Conservation (phyloP, 2,329 filamentous ascomycete genomes). For the Emericellopsis cladophorae region DNA sequence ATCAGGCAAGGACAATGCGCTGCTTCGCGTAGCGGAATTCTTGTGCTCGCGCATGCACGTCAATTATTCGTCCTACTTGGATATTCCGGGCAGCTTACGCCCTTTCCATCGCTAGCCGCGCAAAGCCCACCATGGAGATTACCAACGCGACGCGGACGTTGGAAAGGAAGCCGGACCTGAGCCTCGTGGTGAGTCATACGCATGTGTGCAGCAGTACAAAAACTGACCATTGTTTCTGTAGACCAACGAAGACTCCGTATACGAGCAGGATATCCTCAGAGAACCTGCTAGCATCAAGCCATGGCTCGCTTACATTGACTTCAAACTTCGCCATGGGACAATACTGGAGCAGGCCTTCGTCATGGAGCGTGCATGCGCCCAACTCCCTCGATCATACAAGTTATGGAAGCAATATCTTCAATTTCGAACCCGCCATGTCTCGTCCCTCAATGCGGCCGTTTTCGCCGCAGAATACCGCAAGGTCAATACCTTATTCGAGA, state of each 20-base stretch:
- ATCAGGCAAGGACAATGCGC: constrained; percentile 1
- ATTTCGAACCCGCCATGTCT: constrained; percentile 70
- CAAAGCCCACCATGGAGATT: background rate
- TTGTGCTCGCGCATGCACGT: background rate
- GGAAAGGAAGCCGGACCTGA: constrained; percentile 1
- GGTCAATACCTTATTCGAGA: constrained; percentile 89
- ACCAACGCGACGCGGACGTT: background rate
- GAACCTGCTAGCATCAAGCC: constrained; percentile 79
- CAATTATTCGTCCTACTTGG: too few relatives aligned
- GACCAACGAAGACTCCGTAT: constrained; percentile 81
- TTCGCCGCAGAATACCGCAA: constrained; percentile 77
- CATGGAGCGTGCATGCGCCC: constrained; percentile 81
- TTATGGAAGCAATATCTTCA: constrained; percentile 96
- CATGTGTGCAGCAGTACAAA: too few relatives aligned
- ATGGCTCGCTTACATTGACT: constrained; percentile 88
- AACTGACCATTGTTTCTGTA: constrained; percentile 16
- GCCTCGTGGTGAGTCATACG: constrained; percentile 1
- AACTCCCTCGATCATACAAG: constrained; percentile 92
- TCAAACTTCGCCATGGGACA: constrained; percentile 78
- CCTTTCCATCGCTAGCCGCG: too few relatives aligned
- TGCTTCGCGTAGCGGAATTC: background rate
- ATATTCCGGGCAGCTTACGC: too few relatives aligned
- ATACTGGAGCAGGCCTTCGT: constrained; percentile 74
- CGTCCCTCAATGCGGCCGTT: constrained; percentile 69
- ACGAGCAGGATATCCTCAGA: constrained; percentile 90